A percentile compares a stretch with the other conserved stretches of the same genome.
phyloP scores from a whole-genome alignment of 2,329 filamentous ascomycete species.

The Cordyceps fumosorosea region DNA sequence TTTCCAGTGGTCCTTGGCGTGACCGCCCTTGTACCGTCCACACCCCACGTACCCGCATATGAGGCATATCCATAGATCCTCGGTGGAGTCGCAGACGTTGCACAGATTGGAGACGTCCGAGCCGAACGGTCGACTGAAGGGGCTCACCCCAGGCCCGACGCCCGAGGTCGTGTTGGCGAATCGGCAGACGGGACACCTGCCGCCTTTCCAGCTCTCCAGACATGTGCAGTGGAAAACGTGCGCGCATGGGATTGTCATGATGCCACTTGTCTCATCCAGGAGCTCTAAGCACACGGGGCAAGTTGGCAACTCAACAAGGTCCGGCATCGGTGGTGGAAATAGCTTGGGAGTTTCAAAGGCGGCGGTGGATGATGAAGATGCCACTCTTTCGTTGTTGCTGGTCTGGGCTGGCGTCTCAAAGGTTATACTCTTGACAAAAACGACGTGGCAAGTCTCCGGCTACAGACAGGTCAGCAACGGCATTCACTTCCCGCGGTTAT shows the following conservation, averaged over 20 bases:
- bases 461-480: conserved; percentile 19
- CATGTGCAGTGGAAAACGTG: conserved; percentile 98
- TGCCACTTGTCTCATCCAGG: conserved; percentile 94
- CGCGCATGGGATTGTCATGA: conserved; percentile 93
- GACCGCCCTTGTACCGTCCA: conserved; percentile 86
- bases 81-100: conserved; percentile 68
- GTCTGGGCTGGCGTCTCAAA: conserved; percentile 59
- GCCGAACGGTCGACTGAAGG: conserved; percentile 49
- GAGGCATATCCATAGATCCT: conserved; percentile 91
- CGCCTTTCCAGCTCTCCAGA: conserved; percentile 91
- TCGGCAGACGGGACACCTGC: conserved; percentile 88
- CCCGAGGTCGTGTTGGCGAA: conserved; percentile 57
- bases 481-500: not conserved
- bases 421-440: conserved; percentile 87
- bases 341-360: conserved; percentile 46
- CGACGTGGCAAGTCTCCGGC: conserved; percentile 91
- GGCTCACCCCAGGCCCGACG: conserved; percentile 39
- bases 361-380: conserved; percentile 35
- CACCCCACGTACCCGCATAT: conserved; percentile 92
- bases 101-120: conserved; percentile 63
- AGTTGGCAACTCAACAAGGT: conserved; percentile 84
- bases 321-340: conserved; percentile 65
- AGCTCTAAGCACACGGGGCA: conserved; percentile 94
- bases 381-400: conserved; percentile 53
- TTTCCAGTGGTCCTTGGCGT: conserved; percentile 91